Percentiles rank a stretch among this genome's conserved stretches.
These are phyloP conservation scores for Boletales sp. DNA, from an alignment of 768 basidiomycete species.

Conservation along the genomic window DNA sequence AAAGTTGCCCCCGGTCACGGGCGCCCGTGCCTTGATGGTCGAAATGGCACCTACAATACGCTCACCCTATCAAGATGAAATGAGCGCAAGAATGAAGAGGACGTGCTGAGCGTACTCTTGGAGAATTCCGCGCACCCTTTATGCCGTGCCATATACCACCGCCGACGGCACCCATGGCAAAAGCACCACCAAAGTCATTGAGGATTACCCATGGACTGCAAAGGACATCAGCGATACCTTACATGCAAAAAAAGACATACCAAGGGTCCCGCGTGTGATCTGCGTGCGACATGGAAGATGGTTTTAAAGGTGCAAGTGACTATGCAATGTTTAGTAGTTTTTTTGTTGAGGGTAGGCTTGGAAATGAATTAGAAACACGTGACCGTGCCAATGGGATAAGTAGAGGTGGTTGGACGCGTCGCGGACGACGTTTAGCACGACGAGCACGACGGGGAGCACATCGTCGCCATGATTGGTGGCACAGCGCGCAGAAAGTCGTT, in stretches of 20 bases:
- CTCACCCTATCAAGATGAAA: constrained; percentile 66
- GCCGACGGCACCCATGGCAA: constrained; percentile 97
- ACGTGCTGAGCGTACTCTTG: constrained; percentile 58
- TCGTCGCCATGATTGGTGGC: constrained; percentile 16
- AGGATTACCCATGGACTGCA: constrained; percentile 95
- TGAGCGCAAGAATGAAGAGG: neutral
- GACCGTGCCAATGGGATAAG: constrained; percentile 27
- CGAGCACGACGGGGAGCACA: constrained; percentile 9
- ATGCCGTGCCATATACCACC: constrained; percentile 99
- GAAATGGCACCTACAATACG: constrained; percentile 91
- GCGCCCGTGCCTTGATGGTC: constrained; percentile 96
- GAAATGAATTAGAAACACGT: constrained; percentile 20
- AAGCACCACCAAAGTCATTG: constrained; percentile 97
- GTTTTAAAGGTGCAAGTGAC: neutral
- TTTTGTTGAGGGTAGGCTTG: constrained; percentile 31
- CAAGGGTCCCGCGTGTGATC: constrained; percentile 95
- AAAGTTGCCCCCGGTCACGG: constrained; percentile 97
- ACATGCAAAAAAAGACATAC: constrained; percentile 36
- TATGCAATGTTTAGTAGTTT: constrained; percentile 1
- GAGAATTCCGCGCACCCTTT: constrained; percentile 96
- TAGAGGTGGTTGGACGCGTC: constrained; percentile 17
- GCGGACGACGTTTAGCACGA: constrained; percentile 13
- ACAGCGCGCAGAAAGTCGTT: constrained; percentile 24
- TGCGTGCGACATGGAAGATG: constrained; percentile 68
- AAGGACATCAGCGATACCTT: constrained; percentile 3